Percentiles rank a stretch among this genome's conserved stretches.
phyloP scores from a whole-genome alignment of 2,329 filamentous ascomycete genomes.

The Nectriaceae sp. region DNA sequence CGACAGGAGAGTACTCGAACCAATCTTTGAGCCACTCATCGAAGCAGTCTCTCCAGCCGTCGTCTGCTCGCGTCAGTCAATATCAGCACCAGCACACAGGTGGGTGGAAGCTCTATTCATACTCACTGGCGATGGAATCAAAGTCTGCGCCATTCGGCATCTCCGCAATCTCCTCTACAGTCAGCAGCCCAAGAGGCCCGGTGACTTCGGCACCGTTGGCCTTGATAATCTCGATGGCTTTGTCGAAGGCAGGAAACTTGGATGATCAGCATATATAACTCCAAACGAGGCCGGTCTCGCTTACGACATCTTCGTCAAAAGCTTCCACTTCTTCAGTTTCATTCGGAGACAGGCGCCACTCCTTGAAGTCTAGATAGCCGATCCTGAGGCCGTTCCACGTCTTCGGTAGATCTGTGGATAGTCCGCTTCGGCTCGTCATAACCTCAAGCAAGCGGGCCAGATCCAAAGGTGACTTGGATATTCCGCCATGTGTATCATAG shows the following conservation, averaged over 20 bases:
- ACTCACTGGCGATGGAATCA: not conserved
- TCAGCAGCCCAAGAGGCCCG: not conserved
- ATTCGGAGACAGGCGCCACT: too few species aligned
- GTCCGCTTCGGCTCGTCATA: not conserved
- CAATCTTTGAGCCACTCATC: constrained; percentile 5
- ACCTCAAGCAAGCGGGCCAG: constrained; percentile 4
- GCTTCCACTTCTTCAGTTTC: not conserved
- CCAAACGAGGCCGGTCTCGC: not conserved
- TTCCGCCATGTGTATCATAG: constrained; percentile 5
- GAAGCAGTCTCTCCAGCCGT: not conserved
- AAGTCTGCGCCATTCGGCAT: constrained; percentile 1
- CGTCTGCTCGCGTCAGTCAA: not conserved
- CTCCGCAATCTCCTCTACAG: not conserved
- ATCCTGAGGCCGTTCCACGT: constrained; percentile 4
- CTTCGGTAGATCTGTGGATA: not conserved
- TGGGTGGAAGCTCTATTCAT: not conserved
- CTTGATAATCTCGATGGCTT: constrained; percentile 1
- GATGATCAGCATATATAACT: not conserved
- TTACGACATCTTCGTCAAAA: constrained; percentile 5
- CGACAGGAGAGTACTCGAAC: constrained; percentile 5
- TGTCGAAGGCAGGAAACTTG: not conserved
- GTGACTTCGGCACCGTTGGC: constrained; percentile 3
- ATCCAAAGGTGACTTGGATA: constrained; percentile 9
- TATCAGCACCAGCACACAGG: too few species aligned
- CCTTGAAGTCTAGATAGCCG: constrained; percentile 5